A percentile compares a stretch with the other conserved stretches of the same genome.
Evolutionary conservation across 2,329 filamentous ascomycete species (phyloP).

Genomic region (Proliferodiscus dingleyae): DNA sequence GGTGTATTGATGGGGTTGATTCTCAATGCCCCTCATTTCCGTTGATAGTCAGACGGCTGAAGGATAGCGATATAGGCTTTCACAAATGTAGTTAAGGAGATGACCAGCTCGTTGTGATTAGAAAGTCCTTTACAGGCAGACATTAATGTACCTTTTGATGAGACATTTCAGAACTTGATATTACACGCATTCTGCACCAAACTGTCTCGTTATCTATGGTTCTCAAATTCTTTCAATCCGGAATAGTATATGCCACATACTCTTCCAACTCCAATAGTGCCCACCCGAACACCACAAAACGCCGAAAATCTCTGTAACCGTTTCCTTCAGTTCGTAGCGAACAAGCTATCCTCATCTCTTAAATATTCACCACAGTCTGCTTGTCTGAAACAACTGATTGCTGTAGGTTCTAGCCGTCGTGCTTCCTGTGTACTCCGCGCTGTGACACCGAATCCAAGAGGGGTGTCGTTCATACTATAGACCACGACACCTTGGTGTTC

Average conservation of each 20-base stretch:
- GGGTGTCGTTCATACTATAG: slow-evolving; percentile 86
- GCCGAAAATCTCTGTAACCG: neutral
- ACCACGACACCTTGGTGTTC: slow-evolving; percentile 91
- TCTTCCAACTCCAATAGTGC: too few species aligned
- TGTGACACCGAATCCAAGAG: slow-evolving; percentile 89
- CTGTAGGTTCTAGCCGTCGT: slow-evolving; percentile 81
- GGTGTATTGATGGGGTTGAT: slow-evolving; percentile 41
- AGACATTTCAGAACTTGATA: too few species aligned
- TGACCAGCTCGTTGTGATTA: too few species aligned
- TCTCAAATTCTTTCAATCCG: too few species aligned
- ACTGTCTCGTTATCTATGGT: too few species aligned
- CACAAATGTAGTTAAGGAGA: too few species aligned
- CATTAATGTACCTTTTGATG: too few species aligned
- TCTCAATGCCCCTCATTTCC: slow-evolving; percentile 48
- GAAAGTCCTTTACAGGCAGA: too few species aligned
- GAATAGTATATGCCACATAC: too few species aligned
- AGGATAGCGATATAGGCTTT: too few species aligned
- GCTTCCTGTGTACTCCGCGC: slow-evolving; percentile 82
- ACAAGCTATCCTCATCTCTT: slow-evolving; percentile 69
- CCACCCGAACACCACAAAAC: slow-evolving; percentile 9
- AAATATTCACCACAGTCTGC: slow-evolving; percentile 93
- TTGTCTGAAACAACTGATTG: slow-evolving; percentile 83
- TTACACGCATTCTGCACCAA: too few species aligned
- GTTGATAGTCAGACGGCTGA: neutral
- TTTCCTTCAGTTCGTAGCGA: slow-evolving; percentile 39